Evolutionary conservation across 371 early-diverging fungal species (phyloP).

Genomic region (Thermomucor indicae-seudaticae): DNA sequence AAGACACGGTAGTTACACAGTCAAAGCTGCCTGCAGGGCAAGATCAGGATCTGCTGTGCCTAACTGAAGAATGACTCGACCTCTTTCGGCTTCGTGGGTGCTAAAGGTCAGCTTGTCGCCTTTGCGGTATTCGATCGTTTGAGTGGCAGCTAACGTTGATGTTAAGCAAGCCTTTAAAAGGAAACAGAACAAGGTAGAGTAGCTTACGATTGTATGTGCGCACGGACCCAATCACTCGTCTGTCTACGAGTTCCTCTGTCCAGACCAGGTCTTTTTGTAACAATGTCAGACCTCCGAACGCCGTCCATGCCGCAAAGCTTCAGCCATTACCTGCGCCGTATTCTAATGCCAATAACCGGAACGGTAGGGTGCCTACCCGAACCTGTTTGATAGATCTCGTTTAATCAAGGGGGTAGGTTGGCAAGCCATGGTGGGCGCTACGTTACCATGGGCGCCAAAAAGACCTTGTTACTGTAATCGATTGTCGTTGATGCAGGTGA

Average conservation of each 20-base stretch:
- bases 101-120: slow-evolving; percentile 54
- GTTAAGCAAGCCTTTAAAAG: background rate
- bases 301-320: background rate
- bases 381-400: slow-evolving; percentile 40
- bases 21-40: slow-evolving; percentile 84
- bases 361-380: slow-evolving; percentile 85
- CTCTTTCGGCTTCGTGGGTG: slow-evolving; percentile 64
- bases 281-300: background rate
- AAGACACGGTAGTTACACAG: slow-evolving; percentile 50
- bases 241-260: slow-evolving; percentile 90
- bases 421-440: background rate
- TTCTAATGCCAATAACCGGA: slow-evolving; percentile 77
- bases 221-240: slow-evolving; percentile 75
- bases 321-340: slow-evolving; percentile 94
- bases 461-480: slow-evolving; percentile 57
- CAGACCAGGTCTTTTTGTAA: slow-evolving; percentile 76
- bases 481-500: no score
- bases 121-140: slow-evolving; percentile 66
- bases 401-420: background rate
- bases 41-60: slow-evolving; percentile 83
- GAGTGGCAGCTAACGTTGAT: slow-evolving; percentile 48
- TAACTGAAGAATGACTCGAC: slow-evolving; percentile 69
- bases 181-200: background rate
- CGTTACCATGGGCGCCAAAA: slow-evolving; percentile 89
- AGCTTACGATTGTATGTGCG: slow-evolving; percentile 68